These are phyloP conservation scores for Exophiala sp. DNA, from an alignment of 2,329 filamentous ascomycete genomes.

Conservation along the genomic window DNA sequence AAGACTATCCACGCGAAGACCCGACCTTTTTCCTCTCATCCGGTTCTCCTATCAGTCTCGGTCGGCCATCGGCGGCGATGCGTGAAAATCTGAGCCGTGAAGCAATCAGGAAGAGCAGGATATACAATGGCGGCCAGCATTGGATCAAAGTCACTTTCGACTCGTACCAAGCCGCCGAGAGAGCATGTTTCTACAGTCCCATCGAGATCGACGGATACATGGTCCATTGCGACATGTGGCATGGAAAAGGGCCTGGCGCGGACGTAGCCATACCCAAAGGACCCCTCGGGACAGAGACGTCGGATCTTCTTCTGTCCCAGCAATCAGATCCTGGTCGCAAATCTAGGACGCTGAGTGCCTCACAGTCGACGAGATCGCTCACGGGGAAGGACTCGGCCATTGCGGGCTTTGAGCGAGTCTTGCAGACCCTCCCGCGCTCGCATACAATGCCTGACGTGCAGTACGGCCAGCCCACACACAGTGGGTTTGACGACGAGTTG, in stretches of 20 bases:
- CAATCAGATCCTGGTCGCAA: constrained; percentile 9
- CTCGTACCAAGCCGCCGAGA: constrained; percentile 63
- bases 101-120: constrained; percentile 72
- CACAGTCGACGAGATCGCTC: constrained; percentile 34
- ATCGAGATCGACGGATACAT: constrained; percentile 65
- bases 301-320: constrained; percentile 8
- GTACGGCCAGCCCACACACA: constrained; percentile 33
- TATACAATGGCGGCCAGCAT: constrained; percentile 74
- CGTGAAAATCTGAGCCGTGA: constrained; percentile 59
- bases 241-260: constrained; percentile 56
- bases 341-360: constrained; percentile 31
- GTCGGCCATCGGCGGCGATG: constrained; percentile 49
- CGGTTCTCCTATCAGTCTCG: constrained; percentile 39
- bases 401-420: constrained; percentile 33
- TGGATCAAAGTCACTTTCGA: constrained; percentile 89
- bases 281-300: constrained; percentile 3
- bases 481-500: constrained; percentile 31
- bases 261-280: constrained; percentile 58
- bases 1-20: constrained; percentile 87
- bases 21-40: constrained; percentile 65
- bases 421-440: constrained; percentile 36
- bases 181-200: constrained; percentile 63
- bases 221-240: constrained; percentile 65
- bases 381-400: constrained; percentile 30
- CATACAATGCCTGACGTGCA: constrained; percentile 33